Percentiles rank a stretch among this genome's conserved stretches.
Conservation (phyloP, 139 green algal species). For the Chloropicon primus region DNA sequence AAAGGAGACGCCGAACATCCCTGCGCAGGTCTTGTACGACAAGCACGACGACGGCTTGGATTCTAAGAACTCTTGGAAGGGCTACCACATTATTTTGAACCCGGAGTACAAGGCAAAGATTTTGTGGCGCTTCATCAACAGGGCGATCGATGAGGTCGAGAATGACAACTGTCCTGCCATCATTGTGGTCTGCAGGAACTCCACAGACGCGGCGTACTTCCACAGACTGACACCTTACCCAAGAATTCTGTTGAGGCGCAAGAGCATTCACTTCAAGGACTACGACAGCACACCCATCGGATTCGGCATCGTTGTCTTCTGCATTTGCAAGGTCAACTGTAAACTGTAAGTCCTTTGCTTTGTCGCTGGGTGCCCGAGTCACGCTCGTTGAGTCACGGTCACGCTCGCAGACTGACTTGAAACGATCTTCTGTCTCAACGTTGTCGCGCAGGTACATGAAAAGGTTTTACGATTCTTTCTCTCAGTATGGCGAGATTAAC, state of each 20-base stretch:
- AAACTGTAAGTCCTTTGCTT: neutral
- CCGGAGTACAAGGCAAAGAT: conserved; percentile 52
- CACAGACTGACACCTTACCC: conserved; percentile 68
- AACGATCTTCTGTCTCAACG: neutral
- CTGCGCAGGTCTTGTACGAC: conserved; percentile 68
- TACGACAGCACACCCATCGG: conserved; percentile 55
- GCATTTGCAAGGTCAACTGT: conserved; percentile 38
- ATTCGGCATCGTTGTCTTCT: conserved; percentile 70
- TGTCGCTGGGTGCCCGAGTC: too few species aligned
- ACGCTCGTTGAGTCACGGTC: too few species aligned
- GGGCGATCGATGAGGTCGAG: conserved; percentile 78
- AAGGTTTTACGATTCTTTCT: conserved; percentile 54
- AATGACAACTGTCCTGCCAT: conserved; percentile 47
- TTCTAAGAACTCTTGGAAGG: conserved; percentile 52
- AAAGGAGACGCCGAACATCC: conserved; percentile 62
- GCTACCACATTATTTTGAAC: conserved; percentile 65
- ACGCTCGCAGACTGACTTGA: too few species aligned
- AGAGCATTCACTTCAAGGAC: conserved; percentile 55
- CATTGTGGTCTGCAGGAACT: conserved; percentile 55
- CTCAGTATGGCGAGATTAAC: conserved; percentile 48
- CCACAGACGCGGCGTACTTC: conserved; percentile 54
- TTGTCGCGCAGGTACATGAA: neutral
- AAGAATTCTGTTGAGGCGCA: conserved; percentile 49
- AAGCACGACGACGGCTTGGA: conserved; percentile 61
- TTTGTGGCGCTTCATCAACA: conserved; percentile 75